Conservation (phyloP, 1,284 basidiomycete species). For the Ceratobasidium sp. region DNA sequence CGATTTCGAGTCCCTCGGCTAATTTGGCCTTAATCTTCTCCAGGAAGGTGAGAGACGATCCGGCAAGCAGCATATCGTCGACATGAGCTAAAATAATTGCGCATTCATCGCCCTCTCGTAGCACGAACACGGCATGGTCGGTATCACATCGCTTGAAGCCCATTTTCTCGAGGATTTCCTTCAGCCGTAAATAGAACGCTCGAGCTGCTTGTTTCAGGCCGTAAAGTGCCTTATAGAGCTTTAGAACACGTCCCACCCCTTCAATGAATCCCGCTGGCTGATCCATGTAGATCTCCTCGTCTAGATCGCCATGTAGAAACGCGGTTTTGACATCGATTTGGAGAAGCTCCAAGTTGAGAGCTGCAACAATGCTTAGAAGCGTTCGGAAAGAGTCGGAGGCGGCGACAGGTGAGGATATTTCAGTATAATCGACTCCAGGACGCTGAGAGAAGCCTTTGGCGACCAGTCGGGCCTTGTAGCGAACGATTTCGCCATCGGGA, state of each 20-base stretch:
- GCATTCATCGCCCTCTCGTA: constrained; percentile 1
- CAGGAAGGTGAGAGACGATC: constrained; percentile 10
- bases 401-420: constrained; percentile 49
- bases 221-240: constrained; percentile 50
- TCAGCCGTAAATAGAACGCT: constrained; percentile 37
- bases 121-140: constrained; percentile 34
- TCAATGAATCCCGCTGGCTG: constrained; percentile 52
- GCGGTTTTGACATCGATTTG: constrained; percentile 56
- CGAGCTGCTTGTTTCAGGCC: constrained; percentile 52
- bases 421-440: constrained; percentile 50
- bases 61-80: constrained; percentile 34
- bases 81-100: constrained; percentile 33
- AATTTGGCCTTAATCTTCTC: constrained; percentile 14
- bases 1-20: neutral
- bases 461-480: constrained; percentile 57
- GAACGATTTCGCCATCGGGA: constrained; percentile 52
- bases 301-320: constrained; percentile 54
- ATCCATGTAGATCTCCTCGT: constrained; percentile 55
- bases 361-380: constrained; percentile 38
- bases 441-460: constrained; percentile 57
- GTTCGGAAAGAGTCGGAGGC: constrained; percentile 42
- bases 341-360: constrained; percentile 28
- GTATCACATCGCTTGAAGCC: constrained; percentile 49
- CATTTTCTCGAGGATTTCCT: constrained; percentile 36
- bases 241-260: constrained; percentile 13